These are phyloP conservation scores for Salix suchowensis DNA, from an alignment of 345 rosid species.

Conservation along the genomic window DNA sequence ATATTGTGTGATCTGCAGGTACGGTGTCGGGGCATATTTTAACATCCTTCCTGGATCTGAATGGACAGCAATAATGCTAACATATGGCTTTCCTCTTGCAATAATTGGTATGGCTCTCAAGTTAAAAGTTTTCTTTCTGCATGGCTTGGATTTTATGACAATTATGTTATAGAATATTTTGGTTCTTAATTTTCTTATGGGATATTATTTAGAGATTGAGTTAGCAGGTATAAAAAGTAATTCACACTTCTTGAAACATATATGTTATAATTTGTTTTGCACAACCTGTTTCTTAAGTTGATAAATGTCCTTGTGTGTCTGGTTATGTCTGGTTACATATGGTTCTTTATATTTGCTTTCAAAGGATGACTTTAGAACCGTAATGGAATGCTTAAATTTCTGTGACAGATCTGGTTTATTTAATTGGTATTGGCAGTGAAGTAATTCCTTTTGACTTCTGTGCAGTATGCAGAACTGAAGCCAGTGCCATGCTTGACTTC, in stretches of 20 bases:
- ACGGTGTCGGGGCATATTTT: slow-evolving; percentile 93
- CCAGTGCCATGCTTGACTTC: slow-evolving; percentile 92
- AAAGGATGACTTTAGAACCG: not conserved
- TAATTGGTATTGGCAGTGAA: not conserved
- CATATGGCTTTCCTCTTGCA: slow-evolving; percentile 96
- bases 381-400: not conserved
- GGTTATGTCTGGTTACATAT: not conserved
- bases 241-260: not conserved
- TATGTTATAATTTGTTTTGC: not conserved
- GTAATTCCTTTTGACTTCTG: slow-evolving; percentile 6
- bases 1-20: slow-evolving; percentile 40
- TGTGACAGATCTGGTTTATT: not conserved
- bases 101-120: slow-evolving; percentile 98
- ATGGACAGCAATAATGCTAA: slow-evolving; percentile 93
- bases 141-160: slow-evolving; percentile 3
- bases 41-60: slow-evolving; percentile 93
- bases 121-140: slow-evolving; percentile 41
- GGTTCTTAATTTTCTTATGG: not conserved
- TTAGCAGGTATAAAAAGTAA: not conserved
- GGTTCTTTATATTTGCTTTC: not conserved
- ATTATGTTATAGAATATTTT: not conserved
- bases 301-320: not conserved
- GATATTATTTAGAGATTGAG: not conserved
- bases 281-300: not conserved
- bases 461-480: slow-evolving; percentile 93